phyloP scores from a whole-genome alignment of 2,329 filamentous ascomycete species.

The Xylariales sp. region DNA sequence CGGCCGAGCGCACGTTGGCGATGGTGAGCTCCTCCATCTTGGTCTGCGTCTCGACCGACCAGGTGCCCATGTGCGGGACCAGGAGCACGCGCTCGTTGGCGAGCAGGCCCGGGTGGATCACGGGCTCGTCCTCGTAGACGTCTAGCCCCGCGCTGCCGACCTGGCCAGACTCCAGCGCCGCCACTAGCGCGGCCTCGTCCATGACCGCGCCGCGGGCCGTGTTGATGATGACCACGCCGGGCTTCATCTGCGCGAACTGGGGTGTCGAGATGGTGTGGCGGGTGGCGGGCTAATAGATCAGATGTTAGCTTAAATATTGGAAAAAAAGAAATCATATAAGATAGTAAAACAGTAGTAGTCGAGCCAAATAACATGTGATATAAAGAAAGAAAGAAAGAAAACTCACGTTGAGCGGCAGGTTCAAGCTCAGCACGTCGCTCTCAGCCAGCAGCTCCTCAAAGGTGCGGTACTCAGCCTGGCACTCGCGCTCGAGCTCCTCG shows the following conservation, averaged over 20 bases:
- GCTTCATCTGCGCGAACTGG: slow-evolving; percentile 75
- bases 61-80: slow-evolving; percentile 83
- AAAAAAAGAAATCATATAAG: too few relatives aligned
- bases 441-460: slow-evolving; percentile 68
- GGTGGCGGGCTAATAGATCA: slow-evolving; percentile 57
- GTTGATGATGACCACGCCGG: slow-evolving; percentile 73
- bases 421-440: slow-evolving; percentile 76
- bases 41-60: slow-evolving; percentile 61
- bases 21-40: slow-evolving; percentile 76
- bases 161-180: slow-evolving; percentile 64
- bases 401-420: slow-evolving; percentile 74
- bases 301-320: too few relatives aligned
- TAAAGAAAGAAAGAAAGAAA: background rate
- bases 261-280: slow-evolving; percentile 68
- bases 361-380: background rate
- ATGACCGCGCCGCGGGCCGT: slow-evolving; percentile 80
- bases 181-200: slow-evolving; percentile 74
- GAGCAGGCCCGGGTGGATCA: slow-evolving; percentile 68
- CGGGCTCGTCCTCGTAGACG: slow-evolving; percentile 79
- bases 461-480: slow-evolving; percentile 61
- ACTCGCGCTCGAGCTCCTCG: slow-evolving; percentile 45
- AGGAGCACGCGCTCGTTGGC: slow-evolving; percentile 68
- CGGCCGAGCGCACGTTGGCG: slow-evolving; percentile 60
- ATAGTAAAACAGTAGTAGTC: background rate
- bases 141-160: slow-evolving; percentile 72